Percentiles rank a stretch among this genome's conserved stretches.
These are phyloP conservation scores for Epichloe aotearoae DNA, from an alignment of 2,329 filamentous ascomycete species.

Conservation along the genomic window DNA sequence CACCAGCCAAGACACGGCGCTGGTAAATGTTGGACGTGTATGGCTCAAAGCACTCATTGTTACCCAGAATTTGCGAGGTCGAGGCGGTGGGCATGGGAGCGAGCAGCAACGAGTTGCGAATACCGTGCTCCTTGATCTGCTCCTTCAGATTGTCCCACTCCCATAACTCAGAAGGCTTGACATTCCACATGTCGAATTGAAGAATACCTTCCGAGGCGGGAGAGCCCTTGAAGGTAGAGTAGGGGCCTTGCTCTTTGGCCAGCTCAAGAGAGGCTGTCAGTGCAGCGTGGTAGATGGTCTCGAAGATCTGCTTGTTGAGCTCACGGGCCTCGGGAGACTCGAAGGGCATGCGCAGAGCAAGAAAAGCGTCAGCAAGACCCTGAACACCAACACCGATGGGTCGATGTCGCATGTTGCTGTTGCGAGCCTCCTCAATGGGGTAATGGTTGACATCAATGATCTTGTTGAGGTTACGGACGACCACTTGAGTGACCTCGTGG, in stretches of 20 bases:
- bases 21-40: slow-evolving; percentile 99
- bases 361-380: slow-evolving; percentile 94
- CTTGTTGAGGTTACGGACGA: slow-evolving; percentile 92
- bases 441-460: slow-evolving; percentile 99
- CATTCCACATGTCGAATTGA: slow-evolving; percentile 98
- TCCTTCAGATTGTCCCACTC: slow-evolving; percentile 85
- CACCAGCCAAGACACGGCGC: slow-evolving; percentile 89
- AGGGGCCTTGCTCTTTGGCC: slow-evolving; percentile 70
- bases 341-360: slow-evolving; percentile 91
- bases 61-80: slow-evolving; percentile 93
- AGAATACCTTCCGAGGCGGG: slow-evolving; percentile 91
- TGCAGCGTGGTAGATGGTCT: slow-evolving; percentile 96
- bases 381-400: slow-evolving; percentile 95
- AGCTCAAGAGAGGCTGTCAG: slow-evolving; percentile 80
- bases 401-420: slow-evolving; percentile 94
- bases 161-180: slow-evolving; percentile 88
- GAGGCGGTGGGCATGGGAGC: slow-evolving; percentile 97
- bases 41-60: slow-evolving; percentile 99
- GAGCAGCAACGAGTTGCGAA: slow-evolving; percentile 89
- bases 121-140: slow-evolving; percentile 81
- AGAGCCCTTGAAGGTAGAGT: slow-evolving; percentile 83
- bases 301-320: slow-evolving; percentile 96
- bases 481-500: slow-evolving; percentile 83
- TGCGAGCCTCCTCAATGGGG: slow-evolving; percentile 83
- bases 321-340: slow-evolving; percentile 89